Conservation (phyloP, 2,329 filamentous ascomycete genomes). For the Phoma sp. region DNA sequence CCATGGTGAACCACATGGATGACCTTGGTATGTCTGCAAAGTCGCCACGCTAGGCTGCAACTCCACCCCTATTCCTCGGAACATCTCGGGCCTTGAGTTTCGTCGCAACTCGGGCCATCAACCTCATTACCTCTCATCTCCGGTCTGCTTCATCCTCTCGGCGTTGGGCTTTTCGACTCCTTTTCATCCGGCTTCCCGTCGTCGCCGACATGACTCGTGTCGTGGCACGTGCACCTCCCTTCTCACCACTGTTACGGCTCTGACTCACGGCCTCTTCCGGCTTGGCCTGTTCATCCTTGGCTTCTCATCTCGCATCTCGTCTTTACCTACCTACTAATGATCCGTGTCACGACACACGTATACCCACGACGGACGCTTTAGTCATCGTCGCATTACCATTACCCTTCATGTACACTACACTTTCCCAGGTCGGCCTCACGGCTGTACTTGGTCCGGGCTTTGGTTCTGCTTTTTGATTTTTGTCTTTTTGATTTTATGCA, state of each 20-base stretch:
- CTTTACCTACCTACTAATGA: constrained; percentile 21
- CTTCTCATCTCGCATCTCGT: constrained; percentile 20
- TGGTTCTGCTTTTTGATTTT: constrained; percentile 21
- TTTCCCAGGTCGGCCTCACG: constrained; percentile 31
- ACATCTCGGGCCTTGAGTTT: constrained; percentile 7
- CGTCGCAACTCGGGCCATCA: constrained; percentile 10
- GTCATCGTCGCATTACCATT: constrained; percentile 15
- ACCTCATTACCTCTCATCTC: constrained; percentile 24
- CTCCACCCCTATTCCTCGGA: constrained; percentile 14
- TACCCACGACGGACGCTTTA: constrained; percentile 12
- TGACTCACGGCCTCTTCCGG: constrained; percentile 28
- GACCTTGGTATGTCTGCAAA: constrained; percentile 38
- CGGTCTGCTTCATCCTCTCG: constrained; percentile 17
- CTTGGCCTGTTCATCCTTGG: constrained; percentile 16
- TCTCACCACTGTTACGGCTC: constrained; percentile 27
- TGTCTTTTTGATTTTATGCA: constrained; percentile 20
- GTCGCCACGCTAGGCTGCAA: constrained; percentile 38
- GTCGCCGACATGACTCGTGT: constrained; percentile 22
- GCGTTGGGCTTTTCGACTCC: constrained; percentile 13
- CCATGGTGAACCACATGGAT: constrained; percentile 84
- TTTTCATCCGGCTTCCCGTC: constrained; percentile 19
- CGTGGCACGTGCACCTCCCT: constrained; percentile 24
- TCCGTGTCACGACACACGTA: constrained; percentile 19
- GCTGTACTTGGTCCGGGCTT: constrained; percentile 26
- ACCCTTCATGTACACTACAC: constrained; percentile 43